These are phyloP conservation scores for Paraphaeosphaeria minitans DNA, from an alignment of 2,329 filamentous ascomycete species.

Conservation along the genomic window DNA sequence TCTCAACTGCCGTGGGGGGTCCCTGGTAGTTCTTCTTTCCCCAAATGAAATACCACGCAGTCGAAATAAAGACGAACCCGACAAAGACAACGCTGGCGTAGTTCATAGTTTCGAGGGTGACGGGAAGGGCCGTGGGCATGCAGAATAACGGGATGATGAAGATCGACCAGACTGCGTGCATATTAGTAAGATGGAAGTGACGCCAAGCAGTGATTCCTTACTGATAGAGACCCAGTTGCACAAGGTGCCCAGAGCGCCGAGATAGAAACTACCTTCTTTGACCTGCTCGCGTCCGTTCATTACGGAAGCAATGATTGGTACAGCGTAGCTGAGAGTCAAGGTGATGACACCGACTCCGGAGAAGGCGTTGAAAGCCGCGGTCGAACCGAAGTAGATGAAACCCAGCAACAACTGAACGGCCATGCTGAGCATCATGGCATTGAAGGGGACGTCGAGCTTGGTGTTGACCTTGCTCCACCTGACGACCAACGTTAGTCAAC, in stretches of 20 bases:
- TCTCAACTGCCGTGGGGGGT: constrained; percentile 53
- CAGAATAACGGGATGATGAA: constrained; percentile 76
- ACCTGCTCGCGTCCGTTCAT: constrained; percentile 65
- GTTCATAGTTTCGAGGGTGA: constrained; percentile 67
- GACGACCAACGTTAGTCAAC: background rate
- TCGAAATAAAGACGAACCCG: constrained; percentile 65
- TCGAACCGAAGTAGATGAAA: constrained; percentile 71
- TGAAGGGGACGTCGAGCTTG: constrained; percentile 68
- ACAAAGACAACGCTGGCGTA: constrained; percentile 78
- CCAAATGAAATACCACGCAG: constrained; percentile 71
- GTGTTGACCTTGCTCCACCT: constrained; percentile 65
- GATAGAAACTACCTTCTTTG: constrained; percentile 61
- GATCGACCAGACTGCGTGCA: constrained; percentile 60
- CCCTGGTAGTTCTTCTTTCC: constrained; percentile 72
- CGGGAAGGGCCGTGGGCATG: constrained; percentile 69
- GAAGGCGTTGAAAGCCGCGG: constrained; percentile 74
- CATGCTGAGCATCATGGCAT: constrained; percentile 75
- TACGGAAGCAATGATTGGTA: constrained; percentile 69
- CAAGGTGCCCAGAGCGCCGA: constrained; percentile 65
- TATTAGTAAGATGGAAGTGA: constrained; percentile 7
- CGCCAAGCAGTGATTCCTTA: constrained; percentile 52
- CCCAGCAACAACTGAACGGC: constrained; percentile 67
- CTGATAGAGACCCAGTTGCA: constrained; percentile 68
- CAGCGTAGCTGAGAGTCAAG: constrained; percentile 70
- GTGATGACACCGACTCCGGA: constrained; percentile 73